These are phyloP conservation scores for Clarireedia hainanense DNA, from an alignment of 2,329 filamentous ascomycete genomes.

Conservation along the genomic window DNA sequence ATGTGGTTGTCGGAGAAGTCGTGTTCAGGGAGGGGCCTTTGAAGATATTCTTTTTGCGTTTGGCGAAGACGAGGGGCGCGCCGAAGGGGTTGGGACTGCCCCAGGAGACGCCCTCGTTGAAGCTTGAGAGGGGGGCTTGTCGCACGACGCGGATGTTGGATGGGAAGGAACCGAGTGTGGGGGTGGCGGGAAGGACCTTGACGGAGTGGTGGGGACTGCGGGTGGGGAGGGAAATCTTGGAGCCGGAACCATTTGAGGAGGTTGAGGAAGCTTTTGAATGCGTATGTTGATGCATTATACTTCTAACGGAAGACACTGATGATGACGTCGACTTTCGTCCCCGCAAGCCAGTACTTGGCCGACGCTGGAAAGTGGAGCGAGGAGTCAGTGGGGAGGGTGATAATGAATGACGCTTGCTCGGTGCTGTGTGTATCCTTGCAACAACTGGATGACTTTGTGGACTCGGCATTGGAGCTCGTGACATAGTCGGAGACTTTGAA, in stretches of 20 bases:
- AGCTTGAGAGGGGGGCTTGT: conserved; percentile 43
- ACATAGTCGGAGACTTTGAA: conserved; percentile 37
- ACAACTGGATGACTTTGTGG: conserved; percentile 27
- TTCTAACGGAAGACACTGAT: conserved; percentile 86
- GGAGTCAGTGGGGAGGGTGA: conserved; percentile 86
- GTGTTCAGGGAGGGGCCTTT: conserved; percentile 65
- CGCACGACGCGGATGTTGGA: conserved; percentile 80
- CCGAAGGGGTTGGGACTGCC: conserved; percentile 41
- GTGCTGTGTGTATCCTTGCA: conserved; percentile 33
- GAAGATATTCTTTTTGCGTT: conserved; percentile 72
- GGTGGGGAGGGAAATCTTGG: conserved; percentile 55
- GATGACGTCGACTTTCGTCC: conserved; percentile 95
- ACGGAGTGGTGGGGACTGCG: conserved; percentile 83
- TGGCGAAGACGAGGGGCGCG: conserved; percentile 67
- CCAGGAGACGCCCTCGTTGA: conserved; percentile 46
- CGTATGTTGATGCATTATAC: conserved; percentile 76
- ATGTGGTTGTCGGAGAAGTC: conserved; percentile 12
- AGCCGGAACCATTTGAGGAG: conserved; percentile 70
- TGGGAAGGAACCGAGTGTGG: conserved; percentile 67
- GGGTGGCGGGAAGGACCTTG: conserved; percentile 90
- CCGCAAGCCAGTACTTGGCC: conserved; percentile 73
- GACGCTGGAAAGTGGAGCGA: conserved; percentile 67
- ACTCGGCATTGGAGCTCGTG: conserved; percentile 28
- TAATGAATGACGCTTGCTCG: conserved; percentile 63
- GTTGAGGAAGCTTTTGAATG: conserved; percentile 94